phyloP scores from a whole-genome alignment of 2,329 filamentous ascomycete species.

The Fusarium protoensiforme region DNA sequence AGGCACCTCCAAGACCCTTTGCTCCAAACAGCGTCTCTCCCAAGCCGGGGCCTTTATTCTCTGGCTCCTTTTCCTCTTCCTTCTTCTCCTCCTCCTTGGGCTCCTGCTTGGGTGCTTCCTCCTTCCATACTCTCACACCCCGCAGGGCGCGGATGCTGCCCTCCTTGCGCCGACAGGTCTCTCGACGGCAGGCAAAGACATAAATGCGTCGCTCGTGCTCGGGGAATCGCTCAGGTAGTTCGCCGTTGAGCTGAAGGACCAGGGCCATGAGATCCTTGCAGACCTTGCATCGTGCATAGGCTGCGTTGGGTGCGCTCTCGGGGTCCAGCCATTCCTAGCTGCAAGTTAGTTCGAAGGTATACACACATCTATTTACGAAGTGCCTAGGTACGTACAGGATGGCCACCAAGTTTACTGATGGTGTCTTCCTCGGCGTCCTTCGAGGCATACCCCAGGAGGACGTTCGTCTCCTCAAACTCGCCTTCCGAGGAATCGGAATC shows the following conservation, averaged over 20 bases:
- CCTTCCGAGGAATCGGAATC: conserved; percentile 86
- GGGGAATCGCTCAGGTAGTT: conserved; percentile 87
- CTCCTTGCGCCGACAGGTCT: conserved; percentile 81
- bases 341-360: conserved; percentile 28
- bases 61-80: conserved; percentile 49
- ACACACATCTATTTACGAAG: neutral
- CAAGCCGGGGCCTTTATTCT: conserved; percentile 57
- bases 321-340: conserved; percentile 83
- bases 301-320: conserved; percentile 76
- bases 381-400: conserved; percentile 72
- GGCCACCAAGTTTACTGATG: conserved; percentile 88
- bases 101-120: conserved; percentile 46
- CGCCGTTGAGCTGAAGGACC: conserved; percentile 90
- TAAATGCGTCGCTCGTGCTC: conserved; percentile 90
- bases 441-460: conserved; percentile 89
- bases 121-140: conserved; percentile 68
- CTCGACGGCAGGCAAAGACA: conserved; percentile 82
- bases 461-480: conserved; percentile 82
- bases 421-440: conserved; percentile 82
- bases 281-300: conserved; percentile 84
- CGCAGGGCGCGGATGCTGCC: conserved; percentile 84
- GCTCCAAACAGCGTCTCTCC: conserved; percentile 79
- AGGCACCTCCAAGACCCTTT: conserved; percentile 55
- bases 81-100: conserved; percentile 44
- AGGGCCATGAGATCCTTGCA: conserved; percentile 88